Evolutionary conservation across 2,329 filamentous ascomycete genomes (phyloP).

Genomic region (Colletotrichum filicis): DNA sequence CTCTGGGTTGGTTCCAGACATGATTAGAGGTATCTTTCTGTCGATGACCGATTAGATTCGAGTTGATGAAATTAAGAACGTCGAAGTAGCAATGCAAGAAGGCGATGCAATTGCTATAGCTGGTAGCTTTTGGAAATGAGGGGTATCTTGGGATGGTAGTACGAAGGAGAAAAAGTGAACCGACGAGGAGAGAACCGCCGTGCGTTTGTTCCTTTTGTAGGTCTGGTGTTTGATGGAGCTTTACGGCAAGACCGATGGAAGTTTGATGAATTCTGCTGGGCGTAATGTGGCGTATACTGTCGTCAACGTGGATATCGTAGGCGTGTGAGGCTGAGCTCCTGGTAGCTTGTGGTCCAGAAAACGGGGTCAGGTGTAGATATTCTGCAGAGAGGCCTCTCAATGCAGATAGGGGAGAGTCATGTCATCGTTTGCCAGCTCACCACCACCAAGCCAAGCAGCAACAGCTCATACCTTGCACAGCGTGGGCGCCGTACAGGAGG

Average conservation of each 20-base stretch:
- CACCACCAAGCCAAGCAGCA: neutral
- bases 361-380: neutral
- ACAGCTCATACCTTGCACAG: neutral
- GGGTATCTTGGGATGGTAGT: neutral
- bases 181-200: neutral
- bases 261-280: conserved; percentile 5
- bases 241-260: conserved; percentile 6
- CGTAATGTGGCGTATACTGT: conserved; percentile 24
- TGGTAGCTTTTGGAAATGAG: neutral
- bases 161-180: neutral
- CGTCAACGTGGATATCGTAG: conserved; percentile 22
- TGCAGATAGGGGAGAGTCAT: neutral
- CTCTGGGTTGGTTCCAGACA: conserved; percentile 33
- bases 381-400: conserved; percentile 16
- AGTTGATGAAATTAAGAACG: neutral
- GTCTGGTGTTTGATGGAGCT: conserved; percentile 4
- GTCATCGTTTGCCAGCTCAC: conserved; percentile 17
- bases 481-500: neutral
- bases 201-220: conserved; percentile 14
- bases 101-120: neutral
- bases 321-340: conserved; percentile 10
- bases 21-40: neutral
- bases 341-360: neutral
- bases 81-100: neutral
- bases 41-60: neutral